Evolutionary conservation across 148 eudicot genomes (phyloP), one percentile per base, ranked within the genome.

Genomic region (Pharnaceum exiguum): DNA sequence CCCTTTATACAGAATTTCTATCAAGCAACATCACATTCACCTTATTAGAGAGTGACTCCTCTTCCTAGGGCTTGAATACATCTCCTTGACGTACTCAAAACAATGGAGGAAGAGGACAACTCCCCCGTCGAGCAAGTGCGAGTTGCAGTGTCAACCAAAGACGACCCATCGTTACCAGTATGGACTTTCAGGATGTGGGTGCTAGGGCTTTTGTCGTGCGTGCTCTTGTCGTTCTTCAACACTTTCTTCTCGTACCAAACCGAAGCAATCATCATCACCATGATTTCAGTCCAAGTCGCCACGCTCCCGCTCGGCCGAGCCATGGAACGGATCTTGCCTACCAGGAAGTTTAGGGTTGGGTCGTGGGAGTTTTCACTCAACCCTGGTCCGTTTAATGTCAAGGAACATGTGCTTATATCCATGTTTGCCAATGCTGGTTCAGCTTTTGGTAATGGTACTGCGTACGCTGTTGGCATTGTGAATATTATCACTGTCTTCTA

Each of bases 111-210:
- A 23, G 82, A 74, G 4, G 95, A 90, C 2, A 85, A 70, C 29
- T 90, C 97, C 0, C 86, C 95, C 0, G 73, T 90, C 3, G 95
- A 90, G 53, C 75, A 90, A 56, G 97, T 90, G 26, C 79, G 89
- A 0, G 69, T 87, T 13, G 87, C 91, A 10, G 97, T 90, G 0
- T 29, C 87, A 37, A 86, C 71, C 73, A 61, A 75, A 12, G 95
- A 90, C 66, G 91, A 90, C 60, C 83, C 86, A 7, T 74, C 75
- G 24, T 75, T 86, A 16, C 95, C 97, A 9, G 95, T 90, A 40
- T 86, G 95, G 95, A 90, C 95, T 29, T 90, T 90, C 66, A 81
- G 95, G 24, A 86, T 90, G 91, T 90, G 97, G 97, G 70, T 80
- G 65, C 43, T 90, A 50, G 97, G 95, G 3, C 28, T 84, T 16